A percentile compares a stretch with the other conserved stretches of the same genome.
Evolutionary conservation across 768 basidiomycete species (phyloP).

Genomic region (Heimioporus sp.): DNA sequence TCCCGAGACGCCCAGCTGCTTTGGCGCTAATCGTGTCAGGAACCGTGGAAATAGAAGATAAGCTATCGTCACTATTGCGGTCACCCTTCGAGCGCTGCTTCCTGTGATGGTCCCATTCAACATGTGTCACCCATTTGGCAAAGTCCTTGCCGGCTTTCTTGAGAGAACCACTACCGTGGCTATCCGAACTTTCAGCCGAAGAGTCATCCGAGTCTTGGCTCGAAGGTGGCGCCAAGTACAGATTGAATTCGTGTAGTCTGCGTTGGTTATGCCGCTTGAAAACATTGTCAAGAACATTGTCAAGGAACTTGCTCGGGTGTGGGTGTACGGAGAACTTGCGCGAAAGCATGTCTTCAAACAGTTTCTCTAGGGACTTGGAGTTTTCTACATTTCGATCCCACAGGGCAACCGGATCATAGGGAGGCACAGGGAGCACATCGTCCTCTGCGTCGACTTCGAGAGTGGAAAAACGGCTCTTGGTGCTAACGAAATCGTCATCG

Average conservation of each 20-base stretch:
- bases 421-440: slow-evolving; percentile 13
- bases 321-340: slow-evolving; percentile 51
- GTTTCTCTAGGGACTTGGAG: slow-evolving; percentile 49
- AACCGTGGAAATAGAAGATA: slow-evolving; percentile 17
- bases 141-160: slow-evolving; percentile 33
- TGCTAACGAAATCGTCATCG: slow-evolving; percentile 31
- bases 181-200: slow-evolving; percentile 25
- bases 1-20: slow-evolving; percentile 39
- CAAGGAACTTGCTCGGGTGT: slow-evolving; percentile 50
- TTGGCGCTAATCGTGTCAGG: slow-evolving; percentile 34
- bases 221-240: slow-evolving; percentile 54
- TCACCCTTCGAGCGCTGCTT: slow-evolving; percentile 20
- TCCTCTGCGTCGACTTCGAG: slow-evolving; percentile 13
- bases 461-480: slow-evolving; percentile 29
- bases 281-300: slow-evolving; percentile 40
- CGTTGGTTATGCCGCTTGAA: slow-evolving; percentile 50
- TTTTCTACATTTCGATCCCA: slow-evolving; percentile 42
- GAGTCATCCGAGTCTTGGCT: slow-evolving; percentile 18
- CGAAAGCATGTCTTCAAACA: slow-evolving; percentile 60
- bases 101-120: slow-evolving; percentile 34
- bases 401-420: slow-evolving; percentile 28
- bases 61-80: slow-evolving; percentile 27
- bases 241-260: slow-evolving; percentile 47
- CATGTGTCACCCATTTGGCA: slow-evolving; percentile 35
- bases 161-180: slow-evolving; percentile 17